Conservation (phyloP, 106 monocot genomes). For the Amphibolis antarctica region DNA sequence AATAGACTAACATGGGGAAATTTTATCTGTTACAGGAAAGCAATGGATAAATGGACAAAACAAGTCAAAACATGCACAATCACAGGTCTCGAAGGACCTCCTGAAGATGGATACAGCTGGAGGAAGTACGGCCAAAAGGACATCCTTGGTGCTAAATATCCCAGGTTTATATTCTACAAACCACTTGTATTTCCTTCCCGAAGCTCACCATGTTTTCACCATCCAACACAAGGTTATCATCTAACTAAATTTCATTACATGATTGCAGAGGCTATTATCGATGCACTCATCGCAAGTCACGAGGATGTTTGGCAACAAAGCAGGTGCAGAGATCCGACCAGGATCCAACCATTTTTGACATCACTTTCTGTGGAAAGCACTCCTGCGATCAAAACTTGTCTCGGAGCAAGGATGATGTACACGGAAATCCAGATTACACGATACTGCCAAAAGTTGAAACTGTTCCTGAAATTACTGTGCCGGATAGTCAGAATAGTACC, state of each 20-base stretch:
- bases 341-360: constrained; percentile 24
- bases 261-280: constrained; percentile 38
- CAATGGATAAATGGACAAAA: constrained; percentile 16
- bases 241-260: neutral
- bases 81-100: constrained; percentile 10
- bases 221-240: neutral
- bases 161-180: constrained; percentile 27
- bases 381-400: constrained; percentile 5
- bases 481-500: neutral
- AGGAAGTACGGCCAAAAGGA: constrained; percentile 59
- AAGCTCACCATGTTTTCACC: neutral
- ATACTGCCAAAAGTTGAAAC: constrained; percentile 19
- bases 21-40: constrained; percentile 20
- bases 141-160: constrained; percentile 36
- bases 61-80: constrained; percentile 6
- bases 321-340: constrained; percentile 36
- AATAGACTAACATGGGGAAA: neutral
- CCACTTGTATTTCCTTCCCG: neutral
- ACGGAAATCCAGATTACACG: neutral
- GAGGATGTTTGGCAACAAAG: constrained; percentile 33
- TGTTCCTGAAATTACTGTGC: constrained; percentile 11
- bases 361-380: constrained; percentile 31
- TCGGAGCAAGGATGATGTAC: neutral
- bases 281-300: constrained; percentile 24
- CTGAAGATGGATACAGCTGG: constrained; percentile 44